Evolutionary conservation across 1,284 basidiomycete species (phyloP), one percentile per base, ranked within the genome.

Genomic region (Ustilago nuda): DNA sequence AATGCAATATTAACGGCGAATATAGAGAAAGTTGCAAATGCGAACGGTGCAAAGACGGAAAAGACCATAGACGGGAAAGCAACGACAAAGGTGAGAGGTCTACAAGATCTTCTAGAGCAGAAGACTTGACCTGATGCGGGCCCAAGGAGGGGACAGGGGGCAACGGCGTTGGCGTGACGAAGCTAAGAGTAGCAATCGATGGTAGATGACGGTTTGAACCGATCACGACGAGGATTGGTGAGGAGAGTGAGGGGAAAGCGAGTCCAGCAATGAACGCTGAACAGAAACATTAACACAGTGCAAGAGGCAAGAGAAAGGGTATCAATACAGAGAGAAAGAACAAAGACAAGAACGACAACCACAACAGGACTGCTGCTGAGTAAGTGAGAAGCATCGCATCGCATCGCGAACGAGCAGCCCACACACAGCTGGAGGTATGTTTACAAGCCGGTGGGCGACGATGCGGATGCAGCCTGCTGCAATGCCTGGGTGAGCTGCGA

Each of bases 251-350:
- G 52, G 59, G 66, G 50, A 15, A 51, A 35, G 50, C 32, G n/a
- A 35, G 33, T 46, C 55, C 63, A 56, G 55, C 48, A 45, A 27
- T 53, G 61, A 59, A 39, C 19, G 70, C 62, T 61, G 57, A 30
- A 57, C 64, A 36, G 37, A 55, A 67, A 56, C 58, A 72, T 72
- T 57, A 72, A 72, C 68, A 72, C 70, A 72, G 65, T 72, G 61
- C 45, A 59, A 60, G 45, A 33, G 41, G 53, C 19, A 17, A 4
- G 35, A 27, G 27, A 39, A n/a, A 57, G 69, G 69, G 63, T 72
- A 72, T 72, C 70, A 60, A 72, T 67, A 67, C 70, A 72, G 43
- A 61, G 48, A 50, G 48, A 41, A 45, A 53, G 39, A 55, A 61
- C 60, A 56, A 54, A 8, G 48, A 50, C 48, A 35, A 54, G 19